phyloP scores from a whole-genome alignment of 768 basidiomycete species.

The Lentinula detonsa region DNA sequence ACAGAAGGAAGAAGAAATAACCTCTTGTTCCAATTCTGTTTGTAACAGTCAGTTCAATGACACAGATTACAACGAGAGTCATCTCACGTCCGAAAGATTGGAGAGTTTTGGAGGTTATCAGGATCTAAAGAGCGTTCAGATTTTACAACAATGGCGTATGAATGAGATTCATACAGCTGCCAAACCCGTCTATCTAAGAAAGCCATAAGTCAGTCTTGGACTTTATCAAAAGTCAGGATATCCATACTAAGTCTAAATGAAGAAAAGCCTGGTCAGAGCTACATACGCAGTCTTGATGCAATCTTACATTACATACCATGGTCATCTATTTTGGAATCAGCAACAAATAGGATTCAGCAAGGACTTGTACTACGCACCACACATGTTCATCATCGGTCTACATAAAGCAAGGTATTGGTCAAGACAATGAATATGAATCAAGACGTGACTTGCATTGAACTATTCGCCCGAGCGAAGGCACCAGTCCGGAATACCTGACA shows the following conservation, averaged over 20 bases:
- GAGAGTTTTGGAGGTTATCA: constrained; percentile 66
- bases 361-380: constrained; percentile 39
- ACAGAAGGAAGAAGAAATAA: constrained; percentile 90
- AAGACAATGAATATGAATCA: background rate
- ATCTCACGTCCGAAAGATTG: constrained; percentile 64
- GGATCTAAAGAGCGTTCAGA: constrained; percentile 48
- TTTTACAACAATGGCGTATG: background rate
- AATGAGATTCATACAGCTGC: background rate
- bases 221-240: constrained; percentile 54
- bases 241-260: constrained; percentile 47
- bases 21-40: constrained; percentile 74
- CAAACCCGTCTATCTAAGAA: background rate
- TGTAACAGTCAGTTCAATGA: constrained; percentile 1
- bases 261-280: background rate
- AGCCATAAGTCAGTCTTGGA: background rate
- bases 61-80: background rate
- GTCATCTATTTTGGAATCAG: constrained; percentile 46
- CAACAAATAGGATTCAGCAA: background rate
- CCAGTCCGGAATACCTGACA: constrained; percentile 81
- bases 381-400: constrained; percentile 87
- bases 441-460: constrained; percentile 64
- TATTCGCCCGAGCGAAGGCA: constrained; percentile 87
- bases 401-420: background rate
- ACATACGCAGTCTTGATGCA: constrained; percentile 12
- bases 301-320: constrained; percentile 48